phyloP scores from a whole-genome alignment of 495 filamentous ascomycete genomes.

The Tuber magnatum region DNA sequence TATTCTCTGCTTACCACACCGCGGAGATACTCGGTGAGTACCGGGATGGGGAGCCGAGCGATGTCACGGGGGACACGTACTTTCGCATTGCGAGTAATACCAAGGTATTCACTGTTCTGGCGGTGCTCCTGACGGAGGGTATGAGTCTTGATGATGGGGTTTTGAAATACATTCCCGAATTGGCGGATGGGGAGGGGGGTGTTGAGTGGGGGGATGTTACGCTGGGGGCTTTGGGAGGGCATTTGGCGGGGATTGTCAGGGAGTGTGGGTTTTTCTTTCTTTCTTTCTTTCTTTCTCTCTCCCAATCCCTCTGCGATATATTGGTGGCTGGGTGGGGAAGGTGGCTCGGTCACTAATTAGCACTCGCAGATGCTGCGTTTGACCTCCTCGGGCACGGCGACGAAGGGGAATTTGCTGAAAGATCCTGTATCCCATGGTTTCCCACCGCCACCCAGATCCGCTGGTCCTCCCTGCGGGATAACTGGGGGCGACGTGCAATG shows the following conservation, averaged over 20 bases:
- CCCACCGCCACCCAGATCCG: not conserved
- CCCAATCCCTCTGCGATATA: not conserved
- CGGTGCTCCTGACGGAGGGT: conserved; percentile 31
- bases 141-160: conserved; percentile 39
- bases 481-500: not conserved
- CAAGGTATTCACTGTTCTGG: conserved; percentile 39
- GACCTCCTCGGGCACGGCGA: not conserved
- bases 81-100: conserved; percentile 41
- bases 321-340: not conserved
- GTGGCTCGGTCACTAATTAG: not conserved
- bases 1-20: not conserved
- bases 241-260: conserved; percentile 45
- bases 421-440: not conserved
- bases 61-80: conserved; percentile 35
- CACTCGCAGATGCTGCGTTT: not conserved
- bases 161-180: conserved; percentile 48
- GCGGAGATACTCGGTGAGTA: not conserved
- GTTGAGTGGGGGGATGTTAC: conserved; percentile 50
- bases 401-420: not conserved
- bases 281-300: not conserved
- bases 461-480: not conserved
- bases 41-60: not conserved
- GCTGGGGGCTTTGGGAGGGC: conserved; percentile 45
- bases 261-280: not conserved
- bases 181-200: conserved; percentile 34